Base-by-base conservation (phyloP, 352 stramenopile genomes). In the Pythium rhizo-oryzae region DNA sequence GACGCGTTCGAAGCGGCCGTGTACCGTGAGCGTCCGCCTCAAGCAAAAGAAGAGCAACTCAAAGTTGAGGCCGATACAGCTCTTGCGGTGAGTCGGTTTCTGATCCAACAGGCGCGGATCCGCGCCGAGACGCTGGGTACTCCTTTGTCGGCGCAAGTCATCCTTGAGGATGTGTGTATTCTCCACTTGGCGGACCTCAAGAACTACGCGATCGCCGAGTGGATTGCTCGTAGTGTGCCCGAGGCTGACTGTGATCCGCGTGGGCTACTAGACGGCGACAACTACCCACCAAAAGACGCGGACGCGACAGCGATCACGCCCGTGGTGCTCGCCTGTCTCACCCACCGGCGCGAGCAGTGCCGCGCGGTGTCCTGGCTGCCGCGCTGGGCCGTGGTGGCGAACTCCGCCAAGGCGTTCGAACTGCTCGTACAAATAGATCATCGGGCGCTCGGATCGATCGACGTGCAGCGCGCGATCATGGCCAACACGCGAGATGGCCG, bases 181-280 rank as follows among this genome's bases (percentile, higher is more conserved):
- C 21, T 54, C 11, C 49, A 54, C 49, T 28, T 54, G 23, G 9
- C 49, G 23, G 21, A 54, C 49, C 49, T 54, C 49, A 54, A 54
- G 23, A 54, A 54, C 15, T 54, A 37, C 24, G 49, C 33, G 49
- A 54, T 30, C 4, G 49, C 49, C 49, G 49, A 54, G 49, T 54
- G 49, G 49, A 16, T 54, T 18, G 49, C 49, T 13, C 49, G 49
- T 5, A 18, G 12, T 23, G 49, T 54, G 21, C 49, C 23, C 9
- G 49, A 54, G 23, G 49, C 49, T 11, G 49, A 54, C 24, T 30
- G 23, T 13, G 49, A 54, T 37, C 8, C 23, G 9, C 6, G 16
- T n/a, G 49, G 23, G n/a, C 49, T 54, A 4, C 13, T 54, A 11
- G 49, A 54, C 49, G 49, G 49, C 1, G 23, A 54, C 23, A 30